Conservation (phyloP, 2,329 filamentous ascomycete species). For the Penicillium janthinellum region DNA sequence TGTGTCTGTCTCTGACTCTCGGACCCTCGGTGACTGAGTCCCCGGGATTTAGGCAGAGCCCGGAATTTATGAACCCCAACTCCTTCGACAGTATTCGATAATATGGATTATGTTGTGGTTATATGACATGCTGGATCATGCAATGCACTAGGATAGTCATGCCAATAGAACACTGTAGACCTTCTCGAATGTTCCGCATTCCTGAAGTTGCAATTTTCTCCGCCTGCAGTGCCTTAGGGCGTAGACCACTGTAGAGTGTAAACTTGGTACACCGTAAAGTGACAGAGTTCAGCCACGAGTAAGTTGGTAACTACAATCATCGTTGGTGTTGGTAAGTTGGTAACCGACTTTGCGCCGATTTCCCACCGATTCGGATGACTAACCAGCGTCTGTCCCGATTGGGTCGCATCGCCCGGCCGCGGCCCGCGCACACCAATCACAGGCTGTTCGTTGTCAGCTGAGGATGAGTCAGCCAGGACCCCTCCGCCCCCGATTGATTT, state of each 20-base stretch:
- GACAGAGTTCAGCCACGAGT: neutral
- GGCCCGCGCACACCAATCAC: neutral
- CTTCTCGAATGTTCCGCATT: neutral
- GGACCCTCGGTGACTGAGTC: no score
- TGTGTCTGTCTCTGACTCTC: neutral
- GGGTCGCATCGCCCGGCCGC: constrained; percentile 1
- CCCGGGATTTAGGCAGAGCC: neutral
- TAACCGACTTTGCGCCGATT: neutral
- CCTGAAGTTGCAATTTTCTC: neutral
- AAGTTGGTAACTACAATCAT: no score
- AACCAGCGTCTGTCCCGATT: neutral
- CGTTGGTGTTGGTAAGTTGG: no score
- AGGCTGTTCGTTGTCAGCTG: constrained; percentile 2
- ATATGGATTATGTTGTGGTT: neutral
- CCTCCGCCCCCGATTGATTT: constrained; percentile 8
- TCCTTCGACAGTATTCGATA: neutral
- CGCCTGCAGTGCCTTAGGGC: neutral
- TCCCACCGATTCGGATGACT: neutral
- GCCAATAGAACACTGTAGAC: neutral
- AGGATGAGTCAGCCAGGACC: constrained; percentile 1
- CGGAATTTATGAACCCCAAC: neutral
- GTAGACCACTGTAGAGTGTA: no score
- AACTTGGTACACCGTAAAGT: no score
- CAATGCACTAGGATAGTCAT: neutral
- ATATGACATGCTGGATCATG: no score